Conservation (phyloP, 148 eudicot genomes). For the Bassia scoparia region DNA sequence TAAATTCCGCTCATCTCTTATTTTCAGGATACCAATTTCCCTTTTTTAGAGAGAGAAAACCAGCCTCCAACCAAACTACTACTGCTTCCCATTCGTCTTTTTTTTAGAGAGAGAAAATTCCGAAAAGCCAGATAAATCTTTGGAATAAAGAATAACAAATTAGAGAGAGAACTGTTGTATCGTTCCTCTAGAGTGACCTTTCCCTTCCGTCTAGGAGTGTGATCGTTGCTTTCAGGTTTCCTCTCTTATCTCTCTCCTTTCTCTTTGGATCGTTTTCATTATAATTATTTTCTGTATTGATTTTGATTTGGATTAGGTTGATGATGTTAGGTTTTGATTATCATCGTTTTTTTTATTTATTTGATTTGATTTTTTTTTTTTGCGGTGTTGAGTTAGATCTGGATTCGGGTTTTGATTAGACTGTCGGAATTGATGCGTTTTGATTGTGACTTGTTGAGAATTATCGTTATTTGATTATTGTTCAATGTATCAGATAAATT, state of each 20-base stretch:
- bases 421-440: background rate
- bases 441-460: background rate
- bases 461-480: background rate
- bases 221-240: conserved; percentile 51
- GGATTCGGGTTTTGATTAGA: conserved; percentile 4
- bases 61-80: background rate
- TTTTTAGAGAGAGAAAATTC: background rate
- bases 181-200: conserved; percentile 50
- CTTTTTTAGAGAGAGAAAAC: conserved; percentile 14
- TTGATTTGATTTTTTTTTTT: background rate
- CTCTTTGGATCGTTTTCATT: background rate
- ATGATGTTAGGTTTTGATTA: background rate
- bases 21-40: background rate
- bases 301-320: background rate
- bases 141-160: too few relatives aligned
- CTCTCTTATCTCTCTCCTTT: background rate
- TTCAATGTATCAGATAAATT: background rate
- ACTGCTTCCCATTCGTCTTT: background rate
- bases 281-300: background rate
- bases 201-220: conserved; percentile 47
- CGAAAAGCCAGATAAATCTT: too few relatives aligned
- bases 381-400: conserved; percentile 2
- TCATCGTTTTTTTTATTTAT: background rate
- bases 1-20: background rate
- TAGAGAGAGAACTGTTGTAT: too few relatives aligned